A percentile compares a stretch with the other conserved stretches of the same genome.
phyloP scores from a whole-genome alignment of 75 land plant genomes.

The Pinus taeda region DNA sequence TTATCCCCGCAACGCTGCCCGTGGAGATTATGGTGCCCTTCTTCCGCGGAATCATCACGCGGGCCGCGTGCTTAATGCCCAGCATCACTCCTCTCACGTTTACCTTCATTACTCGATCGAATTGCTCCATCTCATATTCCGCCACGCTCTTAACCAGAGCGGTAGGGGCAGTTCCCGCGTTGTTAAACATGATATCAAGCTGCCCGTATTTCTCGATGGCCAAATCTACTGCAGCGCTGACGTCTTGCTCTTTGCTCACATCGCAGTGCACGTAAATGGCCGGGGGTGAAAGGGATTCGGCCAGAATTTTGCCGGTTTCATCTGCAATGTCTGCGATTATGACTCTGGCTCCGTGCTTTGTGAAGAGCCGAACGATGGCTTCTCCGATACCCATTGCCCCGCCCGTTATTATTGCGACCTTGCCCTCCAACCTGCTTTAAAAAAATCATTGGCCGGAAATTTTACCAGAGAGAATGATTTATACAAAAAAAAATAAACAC shows the following conservation, averaged over 20 bases:
- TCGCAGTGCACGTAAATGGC: slow-evolving; percentile 35
- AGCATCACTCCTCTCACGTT: slow-evolving; percentile 53
- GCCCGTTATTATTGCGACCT: slow-evolving; percentile 36
- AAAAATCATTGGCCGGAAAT: background rate
- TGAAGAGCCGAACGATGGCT: slow-evolving; percentile 13
- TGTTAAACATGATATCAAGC: slow-evolving; percentile 44
- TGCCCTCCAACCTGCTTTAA: slow-evolving; percentile 13
- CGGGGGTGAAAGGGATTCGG: slow-evolving; percentile 13
- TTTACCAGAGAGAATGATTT: no score
- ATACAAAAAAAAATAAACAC: no score
- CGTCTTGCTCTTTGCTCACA: slow-evolving; percentile 31
- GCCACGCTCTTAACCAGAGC: slow-evolving; percentile 13
- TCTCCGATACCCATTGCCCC: slow-evolving; percentile 37
- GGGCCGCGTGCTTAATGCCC: slow-evolving; percentile 53
- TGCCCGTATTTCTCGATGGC: slow-evolving; percentile 19
- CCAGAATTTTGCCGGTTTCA: slow-evolving; percentile 18
- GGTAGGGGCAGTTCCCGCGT: slow-evolving; percentile 38
- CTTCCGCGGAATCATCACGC: slow-evolving; percentile 37
- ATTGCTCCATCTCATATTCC: slow-evolving; percentile 34
- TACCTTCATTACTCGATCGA: slow-evolving; percentile 38
- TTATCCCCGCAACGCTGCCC: background rate
- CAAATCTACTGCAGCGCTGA: slow-evolving; percentile 19
- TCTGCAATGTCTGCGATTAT: slow-evolving; percentile 26
- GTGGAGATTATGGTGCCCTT: background rate
- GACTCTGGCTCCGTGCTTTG: slow-evolving; percentile 24